A percentile compares a stretch with the other conserved stretches of the same genome.
Conservation (phyloP, 345 rosid genomes). For the Mallotus nudiflorus region DNA sequence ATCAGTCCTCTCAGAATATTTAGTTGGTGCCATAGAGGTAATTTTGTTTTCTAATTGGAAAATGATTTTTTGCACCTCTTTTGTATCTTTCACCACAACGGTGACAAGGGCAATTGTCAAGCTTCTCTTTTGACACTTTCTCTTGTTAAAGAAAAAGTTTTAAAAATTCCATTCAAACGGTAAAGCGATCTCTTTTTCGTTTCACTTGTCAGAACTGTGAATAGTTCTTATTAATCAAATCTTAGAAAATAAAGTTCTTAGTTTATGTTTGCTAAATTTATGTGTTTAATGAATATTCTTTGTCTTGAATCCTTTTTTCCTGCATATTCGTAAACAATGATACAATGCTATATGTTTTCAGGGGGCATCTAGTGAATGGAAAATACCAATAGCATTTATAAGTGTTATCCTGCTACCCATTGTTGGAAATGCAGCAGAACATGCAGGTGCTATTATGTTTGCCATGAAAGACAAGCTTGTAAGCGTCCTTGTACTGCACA, state of each 20-base stretch:
- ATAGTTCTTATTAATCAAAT: no score
- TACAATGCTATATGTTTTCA: constrained; percentile 10
- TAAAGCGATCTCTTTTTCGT: no score
- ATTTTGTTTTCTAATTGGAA: not conserved
- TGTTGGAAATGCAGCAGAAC: constrained; percentile 62
- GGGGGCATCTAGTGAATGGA: constrained; percentile 49
- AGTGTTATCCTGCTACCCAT: constrained; percentile 55
- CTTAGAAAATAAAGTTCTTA: no score
- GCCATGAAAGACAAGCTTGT: constrained; percentile 62
- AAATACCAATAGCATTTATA: constrained; percentile 46
- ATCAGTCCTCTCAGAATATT: constrained; percentile 46
- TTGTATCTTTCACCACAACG: not conserved
- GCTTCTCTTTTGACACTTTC: not conserved
- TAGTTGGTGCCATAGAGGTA: constrained; percentile 54
- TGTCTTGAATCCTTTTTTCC: not conserved
- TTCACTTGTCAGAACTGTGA: no score
- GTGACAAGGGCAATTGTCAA: not conserved
- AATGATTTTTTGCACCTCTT: not conserved
- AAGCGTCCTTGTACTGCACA: constrained; percentile 19
- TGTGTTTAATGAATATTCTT: not conserved
- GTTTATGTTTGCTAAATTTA: not conserved
- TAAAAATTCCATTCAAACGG: no score
- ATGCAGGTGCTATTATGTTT: constrained; percentile 54
- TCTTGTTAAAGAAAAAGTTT: not conserved
- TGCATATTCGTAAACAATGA: constrained; percentile 3